Evolutionary conservation across 2,329 filamentous ascomycete genomes (phyloP).

Genomic region (Apiospora saccharicola): DNA sequence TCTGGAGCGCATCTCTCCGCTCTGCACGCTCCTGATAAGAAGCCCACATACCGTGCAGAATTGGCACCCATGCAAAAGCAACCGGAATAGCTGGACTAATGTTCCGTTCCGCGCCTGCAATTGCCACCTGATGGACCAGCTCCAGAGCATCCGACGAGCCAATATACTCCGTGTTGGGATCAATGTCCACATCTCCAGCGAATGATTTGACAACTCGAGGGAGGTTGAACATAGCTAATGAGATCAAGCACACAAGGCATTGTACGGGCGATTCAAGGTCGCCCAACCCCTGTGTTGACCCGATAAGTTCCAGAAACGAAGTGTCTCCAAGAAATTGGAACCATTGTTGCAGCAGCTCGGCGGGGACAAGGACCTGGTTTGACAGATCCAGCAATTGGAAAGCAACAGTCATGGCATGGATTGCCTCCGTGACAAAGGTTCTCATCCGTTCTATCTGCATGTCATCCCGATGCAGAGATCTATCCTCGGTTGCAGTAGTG

Average conservation of each 20-base stretch:
- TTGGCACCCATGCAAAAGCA: constrained; percentile 81
- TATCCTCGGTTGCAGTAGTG: constrained; percentile 57
- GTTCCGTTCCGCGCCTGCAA: constrained; percentile 62
- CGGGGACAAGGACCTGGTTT: constrained; percentile 61
- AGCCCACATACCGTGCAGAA: constrained; percentile 73
- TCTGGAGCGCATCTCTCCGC: constrained; percentile 63
- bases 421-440: constrained; percentile 65
- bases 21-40: constrained; percentile 69
- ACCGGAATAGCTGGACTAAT: constrained; percentile 74
- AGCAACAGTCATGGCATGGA: constrained; percentile 76
- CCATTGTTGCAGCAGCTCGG: constrained; percentile 71
- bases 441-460: constrained; percentile 39
- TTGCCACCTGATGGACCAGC: constrained; percentile 75
- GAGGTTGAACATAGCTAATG: constrained; percentile 75
- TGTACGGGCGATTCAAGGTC: constrained; percentile 71
- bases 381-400: constrained; percentile 73
- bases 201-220: constrained; percentile 63
- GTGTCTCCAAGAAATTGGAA: constrained; percentile 74
- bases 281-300: constrained; percentile 37
- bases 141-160: constrained; percentile 74
- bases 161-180: constrained; percentile 64
- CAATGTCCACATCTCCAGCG: constrained; percentile 55
- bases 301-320: constrained; percentile 73
- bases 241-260: constrained; percentile 73
- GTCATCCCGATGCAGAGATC: constrained; percentile 41